Conservation (phyloP, 306 rosid genomes). For the Ormosia semicastrata region DNA sequence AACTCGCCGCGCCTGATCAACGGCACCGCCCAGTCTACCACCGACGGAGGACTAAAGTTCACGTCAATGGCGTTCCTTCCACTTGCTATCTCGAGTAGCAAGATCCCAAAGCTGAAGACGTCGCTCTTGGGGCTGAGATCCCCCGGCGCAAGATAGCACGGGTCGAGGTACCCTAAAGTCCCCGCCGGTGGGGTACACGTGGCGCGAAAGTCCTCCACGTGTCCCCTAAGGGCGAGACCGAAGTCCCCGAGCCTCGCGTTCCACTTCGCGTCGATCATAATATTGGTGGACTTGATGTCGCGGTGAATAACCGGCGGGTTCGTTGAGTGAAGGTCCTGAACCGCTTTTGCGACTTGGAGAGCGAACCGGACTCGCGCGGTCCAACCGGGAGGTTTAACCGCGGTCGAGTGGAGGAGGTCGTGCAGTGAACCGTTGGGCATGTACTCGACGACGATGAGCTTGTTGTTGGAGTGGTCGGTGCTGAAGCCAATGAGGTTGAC, state of each 20-base stretch:
- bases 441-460: conserved; percentile 72
- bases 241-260: conserved; percentile 85
- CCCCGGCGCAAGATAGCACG: conserved; percentile 78
- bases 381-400: conserved; percentile 70
- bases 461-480: conserved; percentile 36
- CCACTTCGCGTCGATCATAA: conserved; percentile 56
- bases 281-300: conserved; percentile 81
- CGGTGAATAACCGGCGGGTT: conserved; percentile 92
- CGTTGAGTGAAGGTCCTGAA: conserved; percentile 50
- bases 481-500: conserved; percentile 83
- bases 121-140: conserved; percentile 87
- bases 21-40: conserved; percentile 92
- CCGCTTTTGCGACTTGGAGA: conserved; percentile 72
- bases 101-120: conserved; percentile 90
- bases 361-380: conserved; percentile 52
- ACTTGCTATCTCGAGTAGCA: conserved; percentile 71
- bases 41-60: conserved; percentile 77
- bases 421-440: conserved; percentile 87
- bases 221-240: conserved; percentile 75
- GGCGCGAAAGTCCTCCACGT: conserved; percentile 83
- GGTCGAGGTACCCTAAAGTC: conserved; percentile 90
- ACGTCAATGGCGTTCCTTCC: conserved; percentile 90
- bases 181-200: conserved; percentile 94
- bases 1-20: conserved; percentile 48
- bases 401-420: conserved; percentile 54